phyloP scores from a whole-genome alignment of 441 rosid species.

The Populus hybrid region DNA sequence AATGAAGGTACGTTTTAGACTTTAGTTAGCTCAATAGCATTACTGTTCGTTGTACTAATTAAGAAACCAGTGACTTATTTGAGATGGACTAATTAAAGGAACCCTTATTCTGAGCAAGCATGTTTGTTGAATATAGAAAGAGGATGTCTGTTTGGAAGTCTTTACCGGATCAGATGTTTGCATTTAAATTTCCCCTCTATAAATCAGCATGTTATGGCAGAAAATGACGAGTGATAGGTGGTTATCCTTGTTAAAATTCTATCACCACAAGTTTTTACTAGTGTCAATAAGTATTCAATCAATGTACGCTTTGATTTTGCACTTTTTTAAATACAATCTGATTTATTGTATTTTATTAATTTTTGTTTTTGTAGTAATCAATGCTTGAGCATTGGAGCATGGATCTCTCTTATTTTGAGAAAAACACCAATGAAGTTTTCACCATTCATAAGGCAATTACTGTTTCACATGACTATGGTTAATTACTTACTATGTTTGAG shows the following conservation, averaged over 20 bases:
- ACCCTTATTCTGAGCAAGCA: not conserved
- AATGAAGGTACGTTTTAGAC: not conserved
- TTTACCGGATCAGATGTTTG: not conserved
- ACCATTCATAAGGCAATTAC: not conserved
- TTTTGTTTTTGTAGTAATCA: not conserved
- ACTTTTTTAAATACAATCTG: not conserved
- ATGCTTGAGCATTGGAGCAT: not conserved
- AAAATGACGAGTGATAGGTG: not conserved
- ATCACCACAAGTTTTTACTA: not conserved
- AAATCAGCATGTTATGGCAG: not conserved
- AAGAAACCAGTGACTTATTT: not conserved
- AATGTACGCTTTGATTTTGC: not conserved
- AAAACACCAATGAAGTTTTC: not conserved
- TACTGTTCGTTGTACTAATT: not conserved
- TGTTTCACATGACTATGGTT: slow-evolving; percentile 8
- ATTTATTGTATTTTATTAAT: too few relatives aligned
- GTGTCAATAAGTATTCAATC: not conserved
- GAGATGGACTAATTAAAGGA: not conserved
- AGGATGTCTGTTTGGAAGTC: not conserved
- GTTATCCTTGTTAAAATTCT: not conserved
- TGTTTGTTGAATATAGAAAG: not conserved
- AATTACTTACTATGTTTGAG: slow-evolving; percentile 18
- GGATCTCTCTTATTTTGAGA: not conserved
- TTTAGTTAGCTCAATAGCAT: not conserved
- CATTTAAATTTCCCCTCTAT: not conserved